phyloP scores from a whole-genome alignment of 495 filamentous ascomycete species.

The Talaromyces wortmannii region DNA sequence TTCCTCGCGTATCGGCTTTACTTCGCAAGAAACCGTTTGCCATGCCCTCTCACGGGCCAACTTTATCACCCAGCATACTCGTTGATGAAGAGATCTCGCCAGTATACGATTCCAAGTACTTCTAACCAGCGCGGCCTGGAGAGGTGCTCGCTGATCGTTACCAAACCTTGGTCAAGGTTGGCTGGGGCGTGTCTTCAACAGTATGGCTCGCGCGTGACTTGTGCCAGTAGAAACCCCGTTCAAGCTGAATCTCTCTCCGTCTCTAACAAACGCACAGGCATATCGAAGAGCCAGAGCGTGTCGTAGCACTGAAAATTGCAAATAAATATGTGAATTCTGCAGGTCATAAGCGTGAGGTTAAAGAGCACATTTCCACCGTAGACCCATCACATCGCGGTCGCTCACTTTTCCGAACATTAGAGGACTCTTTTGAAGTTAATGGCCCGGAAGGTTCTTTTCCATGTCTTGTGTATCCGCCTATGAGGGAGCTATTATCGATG shows the following conservation, averaged over 20 bases:
- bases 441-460: conserved; percentile 16
- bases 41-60: conserved; percentile 12
- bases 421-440: conserved; percentile 22
- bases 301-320: conserved; percentile 35
- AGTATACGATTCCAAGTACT: conserved; percentile 25
- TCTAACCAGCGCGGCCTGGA: conserved; percentile 35
- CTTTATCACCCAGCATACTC: conserved; percentile 2
- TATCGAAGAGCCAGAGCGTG: conserved; percentile 23
- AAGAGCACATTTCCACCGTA: conserved; percentile 11
- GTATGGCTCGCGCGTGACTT: conserved; percentile 40
- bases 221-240: conserved; percentile 9
- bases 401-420: conserved; percentile 14
- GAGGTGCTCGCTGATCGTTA: conserved; percentile 31
- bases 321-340: conserved; percentile 21
- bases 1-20: conserved; percentile 15
- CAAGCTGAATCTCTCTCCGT: conserved; percentile 10
- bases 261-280: conserved; percentile 24
- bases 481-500: conserved; percentile 23
- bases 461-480: conserved; percentile 20
- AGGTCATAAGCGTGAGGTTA: conserved; percentile 23
- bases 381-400: conserved; percentile 17
- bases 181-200: conserved; percentile 37
- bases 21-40: conserved; percentile 25
- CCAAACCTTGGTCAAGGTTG: conserved; percentile 38
- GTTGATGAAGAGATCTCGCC: conserved; percentile 29